phyloP scores from a whole-genome alignment of 2,329 filamentous ascomycete species.

The Proliferodiscus dingleyae region DNA sequence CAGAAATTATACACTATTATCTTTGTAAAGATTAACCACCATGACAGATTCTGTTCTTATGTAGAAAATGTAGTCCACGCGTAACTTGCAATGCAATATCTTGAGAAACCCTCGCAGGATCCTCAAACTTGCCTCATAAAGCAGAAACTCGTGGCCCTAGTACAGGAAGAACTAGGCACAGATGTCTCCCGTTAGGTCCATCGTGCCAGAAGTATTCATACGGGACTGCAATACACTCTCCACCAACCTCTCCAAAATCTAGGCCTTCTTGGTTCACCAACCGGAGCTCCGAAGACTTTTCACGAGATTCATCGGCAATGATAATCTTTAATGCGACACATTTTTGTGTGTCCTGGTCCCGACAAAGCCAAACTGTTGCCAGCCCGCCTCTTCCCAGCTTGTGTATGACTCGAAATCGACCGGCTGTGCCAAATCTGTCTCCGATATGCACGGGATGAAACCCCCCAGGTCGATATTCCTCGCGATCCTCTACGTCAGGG shows the following conservation, averaged over 20 bases:
- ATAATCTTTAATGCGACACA: slow-evolving; percentile 13
- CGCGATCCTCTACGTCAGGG: slow-evolving; percentile 6
- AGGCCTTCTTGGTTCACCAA: slow-evolving; percentile 5
- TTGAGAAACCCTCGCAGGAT: slow-evolving; percentile 6
- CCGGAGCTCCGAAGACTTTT: slow-evolving; percentile 6
- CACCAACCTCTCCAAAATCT: slow-evolving; percentile 8
- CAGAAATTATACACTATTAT: background rate
- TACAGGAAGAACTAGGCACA: slow-evolving; percentile 10
- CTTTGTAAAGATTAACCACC: slow-evolving; percentile 2
- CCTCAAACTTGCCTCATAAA: slow-evolving; percentile 6
- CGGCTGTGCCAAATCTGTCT: slow-evolving; percentile 11
- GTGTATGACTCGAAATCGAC: slow-evolving; percentile 20
- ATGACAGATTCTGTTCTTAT: slow-evolving; percentile 9
- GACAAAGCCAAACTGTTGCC: slow-evolving; percentile 25
- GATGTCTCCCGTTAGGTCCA: slow-evolving; percentile 10
- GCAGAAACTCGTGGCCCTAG: slow-evolving; percentile 10
- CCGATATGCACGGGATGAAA: slow-evolving; percentile 24
- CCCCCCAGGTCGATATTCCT: slow-evolving; percentile 15
- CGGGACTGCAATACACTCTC: slow-evolving; percentile 6
- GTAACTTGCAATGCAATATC: slow-evolving; percentile 7
- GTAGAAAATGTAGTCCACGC: slow-evolving; percentile 5
- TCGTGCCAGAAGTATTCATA: slow-evolving; percentile 8
- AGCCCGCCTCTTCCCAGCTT: slow-evolving; percentile 24
- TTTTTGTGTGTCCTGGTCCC: slow-evolving; percentile 6
- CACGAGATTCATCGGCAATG: slow-evolving; percentile 8